Evolutionary conservation across 2,329 filamentous ascomycete genomes (phyloP), one percentile per base, ranked within the genome.

Genomic region (Colletotrichum cordylinicola): DNA sequence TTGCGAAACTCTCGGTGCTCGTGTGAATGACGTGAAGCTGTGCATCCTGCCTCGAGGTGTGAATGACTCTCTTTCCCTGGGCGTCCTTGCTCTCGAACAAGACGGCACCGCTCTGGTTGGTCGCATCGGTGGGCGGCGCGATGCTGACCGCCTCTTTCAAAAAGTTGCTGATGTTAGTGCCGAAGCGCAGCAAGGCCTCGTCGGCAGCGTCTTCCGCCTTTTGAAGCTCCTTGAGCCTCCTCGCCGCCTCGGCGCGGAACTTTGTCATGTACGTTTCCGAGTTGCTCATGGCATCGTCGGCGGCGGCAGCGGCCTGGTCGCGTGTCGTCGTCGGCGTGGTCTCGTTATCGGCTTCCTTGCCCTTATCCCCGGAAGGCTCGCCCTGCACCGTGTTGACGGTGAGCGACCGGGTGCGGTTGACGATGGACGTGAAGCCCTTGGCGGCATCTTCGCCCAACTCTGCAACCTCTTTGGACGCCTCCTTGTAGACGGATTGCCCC

Each of bases 21-120:
- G 95, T 96, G 84, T 99, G 97, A 75, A 99, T 96, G 39, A 98
- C 96, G 82, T 99, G 96, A 77, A 99, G 88, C 85, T 98, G 97
- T 1, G 97, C 97, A 82, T 99, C 97, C 82, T 98, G 96, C 77
- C 97, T 91, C 67, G 96, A 98, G 2, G 95, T 95, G 83, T 99
- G 97, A 78, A 98, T 98, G 18, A 98, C 95, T 71, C 97, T 91
- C 88, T 97, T 98, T 31, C 96, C 96, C 66, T 92, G 91, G 7
- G 94, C 92, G 84, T 98, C 96, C 83, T 96, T 98, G 82, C 95
- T 98, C 87, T 98, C 97, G 81, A 98, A 99, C 6, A 98, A 88
- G 37, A 98, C 92, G 65, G 93, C 88, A 79, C 83, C 88, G n/a
- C 87, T 87, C 79, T 91, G 84, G 61, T 85, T 84, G 64, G 86